Evolutionary conservation across 2,329 filamentous ascomycete species (phyloP), one percentile per base, ranked within the genome.

Genomic region (Xylaria digitata): DNA sequence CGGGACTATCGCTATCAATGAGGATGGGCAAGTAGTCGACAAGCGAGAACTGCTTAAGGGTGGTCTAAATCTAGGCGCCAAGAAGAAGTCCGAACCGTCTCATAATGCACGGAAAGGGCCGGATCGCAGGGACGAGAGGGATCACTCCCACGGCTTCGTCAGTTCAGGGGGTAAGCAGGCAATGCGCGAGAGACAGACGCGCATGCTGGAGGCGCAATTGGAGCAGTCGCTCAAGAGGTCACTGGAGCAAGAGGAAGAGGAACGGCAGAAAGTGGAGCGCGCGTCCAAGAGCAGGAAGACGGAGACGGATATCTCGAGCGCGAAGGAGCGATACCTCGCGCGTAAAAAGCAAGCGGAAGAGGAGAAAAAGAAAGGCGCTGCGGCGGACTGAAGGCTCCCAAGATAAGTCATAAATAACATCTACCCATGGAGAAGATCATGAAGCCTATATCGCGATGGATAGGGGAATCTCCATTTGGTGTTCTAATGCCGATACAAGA

Each of bases 21-120:
- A 96, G 68, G 92, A 96, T 45, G 92, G 92, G 0, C 88, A 94
- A 75, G 89, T 96, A 1, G 90, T 93, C 30, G 92, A 96, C 77
- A 95, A 94, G 82, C 85, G 92, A n/a, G 90, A 96, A 77, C 82
- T 96, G 8, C 85, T 96, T 6, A 85, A 82, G 53, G 90, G 92
- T 6, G 92, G 92, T 30, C 83, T 96, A 58, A 96, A 96, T 73
- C 80, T 96, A 19, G 85, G 85, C 56, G 82, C 85, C 0, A 90
- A 87, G 76, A 89, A 89, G 72, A 89, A 88, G 76, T 74, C 76
- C 9, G 80, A 85, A 63, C 77, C 78, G 17, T 71, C 76, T 54
- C 73, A 75, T 56, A 75, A 80, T 37, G 63, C 76, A 23, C 72
- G 74, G 21, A 73, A 73, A 2, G 72, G 76, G 7, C 68, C 71